Base-by-base conservation (phyloP, 768 basidiomycete species). In the Trametes elegans region DNA sequence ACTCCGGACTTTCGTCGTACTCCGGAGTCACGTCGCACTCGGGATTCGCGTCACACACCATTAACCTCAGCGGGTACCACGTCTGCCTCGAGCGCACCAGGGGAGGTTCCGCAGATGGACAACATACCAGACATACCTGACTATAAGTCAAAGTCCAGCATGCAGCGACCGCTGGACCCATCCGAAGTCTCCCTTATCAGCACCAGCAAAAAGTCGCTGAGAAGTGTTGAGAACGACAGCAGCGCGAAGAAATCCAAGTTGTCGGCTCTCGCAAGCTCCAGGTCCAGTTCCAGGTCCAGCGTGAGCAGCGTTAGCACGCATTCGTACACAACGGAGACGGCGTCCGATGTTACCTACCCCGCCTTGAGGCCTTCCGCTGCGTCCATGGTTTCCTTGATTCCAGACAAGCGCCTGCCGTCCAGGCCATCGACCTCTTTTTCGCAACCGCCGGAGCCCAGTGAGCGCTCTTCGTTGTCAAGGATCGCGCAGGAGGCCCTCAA, bases 311-410 rank as follows among this genome's bases (percentile, higher is more conserved):
- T 77, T 56, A 82, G 79, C 61, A 83, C 85, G 21, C 72, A 78
- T 44, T 81, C 83, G 21, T 81, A 54, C 54, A 79, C 72, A 9
- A 69, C 81, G 38, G 73, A 80, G 29, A 72, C 80, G 0, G 82
- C 81, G 3, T 84, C 87, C 23, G 75, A 87, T n/a, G 80, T 83
- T 62, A 90, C 89, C 1, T 90, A 85, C 64, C 85, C 88, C 21
- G 76, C 65, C 16, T 74, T 90, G 57, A 83, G 88, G 16, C 89
- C 88, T n/a, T 77, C 84, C 24, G 66, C 82, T 3, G 76, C 80
- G 44, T 90, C 88, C 18, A 64, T 70, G 27, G 35, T 70, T 34
- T 70, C 68, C 14, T 38, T 67, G 13, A 36, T 56, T 11, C 56
- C 46, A 14, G 40, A 52, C 16, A 38, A 52, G 16, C 44, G 60